These are phyloP conservation scores for Inonotus hispidus DNA, from an alignment of 1,284 basidiomycete genomes.

Conservation along the genomic window DNA sequence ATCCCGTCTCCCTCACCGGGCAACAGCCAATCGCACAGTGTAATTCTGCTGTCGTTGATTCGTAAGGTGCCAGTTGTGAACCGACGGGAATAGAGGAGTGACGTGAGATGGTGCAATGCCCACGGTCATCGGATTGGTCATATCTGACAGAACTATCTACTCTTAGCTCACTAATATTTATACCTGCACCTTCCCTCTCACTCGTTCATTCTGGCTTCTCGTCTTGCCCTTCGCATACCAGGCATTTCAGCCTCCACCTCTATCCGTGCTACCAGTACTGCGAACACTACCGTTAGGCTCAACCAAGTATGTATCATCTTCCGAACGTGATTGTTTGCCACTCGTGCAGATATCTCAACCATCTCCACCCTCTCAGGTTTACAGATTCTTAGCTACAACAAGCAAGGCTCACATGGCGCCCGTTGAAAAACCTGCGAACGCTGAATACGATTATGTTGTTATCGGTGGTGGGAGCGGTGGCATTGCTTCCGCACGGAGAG, in stretches of 20 bases:
- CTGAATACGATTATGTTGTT: constrained; percentile 75
- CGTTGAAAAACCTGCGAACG: constrained; percentile 53
- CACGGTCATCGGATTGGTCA: neutral
- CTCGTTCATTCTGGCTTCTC: neutral
- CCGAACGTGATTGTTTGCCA: constrained; percentile 12
- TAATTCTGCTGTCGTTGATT: too few relatives aligned
- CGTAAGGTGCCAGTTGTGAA: neutral
- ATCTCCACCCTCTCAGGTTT: constrained; percentile 1
- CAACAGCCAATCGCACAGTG: neutral
- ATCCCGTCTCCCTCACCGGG: too few relatives aligned
- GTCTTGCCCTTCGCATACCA: neutral
- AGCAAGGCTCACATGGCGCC: constrained; percentile 56
- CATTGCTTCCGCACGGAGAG: constrained; percentile 77
- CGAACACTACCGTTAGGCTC: neutral
- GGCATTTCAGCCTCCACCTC: neutral
- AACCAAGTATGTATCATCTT: constrained; percentile 8
- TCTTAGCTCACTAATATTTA: too few relatives aligned
- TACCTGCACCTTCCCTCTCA: neutral
- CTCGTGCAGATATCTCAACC: neutral
- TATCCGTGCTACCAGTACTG: neutral
- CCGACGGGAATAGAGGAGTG: neutral
- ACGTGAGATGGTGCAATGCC: neutral
- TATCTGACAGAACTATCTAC: neutral
- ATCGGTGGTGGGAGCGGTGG: constrained; percentile 86
- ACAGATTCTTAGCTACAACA: neutral